Conservation (phyloP, 768 basidiomycete species). For the Rhodotorula kratochvilovae region DNA sequence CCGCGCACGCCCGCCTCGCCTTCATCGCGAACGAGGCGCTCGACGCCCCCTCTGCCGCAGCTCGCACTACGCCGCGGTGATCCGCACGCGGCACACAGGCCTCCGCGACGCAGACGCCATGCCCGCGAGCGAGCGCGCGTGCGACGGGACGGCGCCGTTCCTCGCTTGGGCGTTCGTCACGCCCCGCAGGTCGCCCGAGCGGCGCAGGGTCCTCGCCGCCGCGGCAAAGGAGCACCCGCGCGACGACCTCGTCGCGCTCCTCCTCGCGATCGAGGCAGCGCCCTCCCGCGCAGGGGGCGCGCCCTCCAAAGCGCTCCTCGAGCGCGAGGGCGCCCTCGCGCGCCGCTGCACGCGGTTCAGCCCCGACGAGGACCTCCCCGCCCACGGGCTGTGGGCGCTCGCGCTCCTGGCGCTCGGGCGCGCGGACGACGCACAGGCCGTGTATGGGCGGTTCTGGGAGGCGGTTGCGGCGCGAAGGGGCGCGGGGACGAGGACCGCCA, state of each 20-base stretch:
- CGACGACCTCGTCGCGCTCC: constrained; percentile 18
- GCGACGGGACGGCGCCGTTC: constrained; percentile 11
- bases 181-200: neutral
- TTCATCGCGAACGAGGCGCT: constrained; percentile 29
- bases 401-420: neutral
- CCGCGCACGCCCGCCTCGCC: constrained; percentile 30
- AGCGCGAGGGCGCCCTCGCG: neutral
- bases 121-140: neutral
- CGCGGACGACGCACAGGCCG: neutral
- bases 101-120: constrained; percentile 10
- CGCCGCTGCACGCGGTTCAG: neutral
- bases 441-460: constrained; percentile 6
- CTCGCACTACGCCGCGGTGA: neutral
- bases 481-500: neutral
- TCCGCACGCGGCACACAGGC: constrained; percentile 1
- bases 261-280: constrained; percentile 2
- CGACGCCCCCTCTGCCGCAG: constrained; percentile 3
- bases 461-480: neutral
- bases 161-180: constrained; percentile 14
- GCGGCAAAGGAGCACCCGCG: constrained; percentile 12
- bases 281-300: no score
- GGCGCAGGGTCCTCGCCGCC: constrained; percentile 2
- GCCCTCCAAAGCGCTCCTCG: neutral
- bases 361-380: neutral
- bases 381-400: constrained; percentile 2